Conservation (phyloP, 2,329 filamentous ascomycete genomes). For the Alternaria incomplexa region DNA sequence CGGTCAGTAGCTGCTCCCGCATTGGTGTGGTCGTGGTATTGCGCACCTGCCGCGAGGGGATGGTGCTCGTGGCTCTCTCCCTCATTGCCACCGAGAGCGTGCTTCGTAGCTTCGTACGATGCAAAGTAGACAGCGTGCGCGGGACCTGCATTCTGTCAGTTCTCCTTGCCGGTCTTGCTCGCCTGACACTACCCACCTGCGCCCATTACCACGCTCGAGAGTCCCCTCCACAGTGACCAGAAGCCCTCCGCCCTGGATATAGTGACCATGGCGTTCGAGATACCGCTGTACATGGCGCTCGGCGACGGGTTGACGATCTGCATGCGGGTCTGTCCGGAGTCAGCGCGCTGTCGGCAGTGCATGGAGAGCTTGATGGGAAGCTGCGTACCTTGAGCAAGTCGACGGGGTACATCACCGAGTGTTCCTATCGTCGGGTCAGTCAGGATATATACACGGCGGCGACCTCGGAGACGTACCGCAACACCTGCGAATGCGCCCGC, state of each 20-base stretch:
- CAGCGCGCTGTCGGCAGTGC: constrained; percentile 21
- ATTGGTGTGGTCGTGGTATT: neutral
- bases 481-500: constrained; percentile 97
- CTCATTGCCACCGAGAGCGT: constrained; percentile 90
- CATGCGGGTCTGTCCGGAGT: constrained; percentile 80
- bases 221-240: constrained; percentile 90
- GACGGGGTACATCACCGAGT: constrained; percentile 98
- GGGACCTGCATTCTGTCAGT: constrained; percentile 67
- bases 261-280: constrained; percentile 89
- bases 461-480: constrained; percentile 66
- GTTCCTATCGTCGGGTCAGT: constrained; percentile 69
- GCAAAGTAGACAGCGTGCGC: constrained; percentile 98
- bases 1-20: constrained; percentile 42
- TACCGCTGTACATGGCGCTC: constrained; percentile 82
- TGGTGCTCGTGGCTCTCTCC: constrained; percentile 87
- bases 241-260: constrained; percentile 91
- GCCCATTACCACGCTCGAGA: constrained; percentile 94
- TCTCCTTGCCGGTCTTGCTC: constrained; percentile 8
- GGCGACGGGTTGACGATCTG: constrained; percentile 88
- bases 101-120: constrained; percentile 97
- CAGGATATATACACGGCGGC: constrained; percentile 12
- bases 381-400: constrained; percentile 89
- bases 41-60: constrained; percentile 84
- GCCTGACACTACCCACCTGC: constrained; percentile 67
- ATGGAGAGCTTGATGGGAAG: neutral